A percentile compares a stretch with the other conserved stretches of the same genome.
These are phyloP conservation scores for Candida gigantensis DNA, from an alignment of 1,139 yeast genomes.

Conservation along the genomic window DNA sequence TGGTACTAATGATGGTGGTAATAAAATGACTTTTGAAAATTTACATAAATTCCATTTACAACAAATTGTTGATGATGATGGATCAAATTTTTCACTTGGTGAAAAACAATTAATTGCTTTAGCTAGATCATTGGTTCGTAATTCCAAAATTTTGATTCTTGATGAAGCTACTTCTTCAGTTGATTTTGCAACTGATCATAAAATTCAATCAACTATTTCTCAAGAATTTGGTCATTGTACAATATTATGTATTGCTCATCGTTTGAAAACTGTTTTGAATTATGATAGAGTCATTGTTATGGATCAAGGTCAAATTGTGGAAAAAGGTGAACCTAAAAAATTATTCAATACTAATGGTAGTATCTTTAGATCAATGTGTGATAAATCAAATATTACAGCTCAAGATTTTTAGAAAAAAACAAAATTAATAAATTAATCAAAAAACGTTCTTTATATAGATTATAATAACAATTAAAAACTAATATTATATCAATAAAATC, in stretches of 20 bases:
- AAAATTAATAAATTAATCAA: too few species aligned
- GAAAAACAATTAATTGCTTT: slow-evolving; percentile 44
- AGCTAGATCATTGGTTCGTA: slow-evolving; percentile 43
- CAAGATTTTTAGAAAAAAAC: slow-evolving; percentile 24
- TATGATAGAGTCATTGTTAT: slow-evolving; percentile 42
- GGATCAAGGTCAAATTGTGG: slow-evolving; percentile 57
- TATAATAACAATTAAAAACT: too few species aligned
- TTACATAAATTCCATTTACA: slow-evolving; percentile 31
- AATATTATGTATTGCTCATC: slow-evolving; percentile 43
- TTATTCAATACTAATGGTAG: slow-evolving; percentile 20
- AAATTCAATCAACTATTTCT: slow-evolving; percentile 36
- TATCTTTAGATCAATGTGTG: slow-evolving; percentile 59
- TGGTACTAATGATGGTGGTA: too few species aligned
- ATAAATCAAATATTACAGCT: slow-evolving; percentile 46
- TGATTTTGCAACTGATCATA: slow-evolving; percentile 43
- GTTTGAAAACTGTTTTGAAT: slow-evolving; percentile 39
- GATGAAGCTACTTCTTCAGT: slow-evolving; percentile 50
- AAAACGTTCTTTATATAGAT: too few species aligned
- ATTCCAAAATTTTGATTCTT: slow-evolving; percentile 36
- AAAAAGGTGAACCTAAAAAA: slow-evolving; percentile 54
- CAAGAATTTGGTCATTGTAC: slow-evolving; percentile 39
- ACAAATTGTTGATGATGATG: slow-evolving; percentile 41
- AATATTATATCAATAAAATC: slow-evolving; percentile 7
- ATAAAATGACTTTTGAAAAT: too few species aligned
- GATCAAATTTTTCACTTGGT: slow-evolving; percentile 41